Conservation (phyloP, 768 basidiomycete species). For the Lactifluus hygrophoroides region DNA sequence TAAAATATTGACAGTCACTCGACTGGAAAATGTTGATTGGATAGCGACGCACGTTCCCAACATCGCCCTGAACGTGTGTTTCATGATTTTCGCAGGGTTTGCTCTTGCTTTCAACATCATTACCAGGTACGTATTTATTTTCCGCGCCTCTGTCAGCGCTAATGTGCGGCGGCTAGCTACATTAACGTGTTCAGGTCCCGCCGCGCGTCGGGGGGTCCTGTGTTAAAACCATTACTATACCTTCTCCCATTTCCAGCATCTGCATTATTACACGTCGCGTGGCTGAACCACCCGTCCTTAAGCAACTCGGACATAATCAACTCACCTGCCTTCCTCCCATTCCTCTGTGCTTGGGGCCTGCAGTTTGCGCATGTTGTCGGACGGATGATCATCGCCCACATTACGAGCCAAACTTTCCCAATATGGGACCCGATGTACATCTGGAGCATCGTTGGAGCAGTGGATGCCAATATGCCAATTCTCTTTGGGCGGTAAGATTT, state of each 20-base stretch:
- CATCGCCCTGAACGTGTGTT: constrained; percentile 71
- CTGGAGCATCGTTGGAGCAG: constrained; percentile 64
- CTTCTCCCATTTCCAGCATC: constrained; percentile 76
- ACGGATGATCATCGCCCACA: constrained; percentile 87
- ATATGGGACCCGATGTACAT: constrained; percentile 83
- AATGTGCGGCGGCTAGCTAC: constrained; percentile 44
- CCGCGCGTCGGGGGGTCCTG: constrained; percentile 33
- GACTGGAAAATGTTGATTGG: constrained; percentile 42
- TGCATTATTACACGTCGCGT: constrained; percentile 62
- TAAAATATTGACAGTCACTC: constrained; percentile 49
- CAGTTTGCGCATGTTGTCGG: constrained; percentile 89
- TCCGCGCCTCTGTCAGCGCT: neutral
- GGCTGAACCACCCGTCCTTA: constrained; percentile 66
- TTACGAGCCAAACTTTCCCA: constrained; percentile 78
- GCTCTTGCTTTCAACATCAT: constrained; percentile 75
- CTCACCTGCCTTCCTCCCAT: constrained; percentile 75
- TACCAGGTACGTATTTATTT: constrained; percentile 39
- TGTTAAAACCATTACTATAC: constrained; percentile 51
- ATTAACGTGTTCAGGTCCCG: constrained; percentile 67
- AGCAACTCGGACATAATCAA: constrained; percentile 61
- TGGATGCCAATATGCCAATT: constrained; percentile 75
- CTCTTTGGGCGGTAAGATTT: constrained; percentile 53
- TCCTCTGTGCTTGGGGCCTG: constrained; percentile 88
- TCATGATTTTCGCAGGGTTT: constrained; percentile 74
- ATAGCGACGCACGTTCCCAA: constrained; percentile 48